phyloP scores from a whole-genome alignment of 176 grass and related monocot species.

The Oryza glumipatula region DNA sequence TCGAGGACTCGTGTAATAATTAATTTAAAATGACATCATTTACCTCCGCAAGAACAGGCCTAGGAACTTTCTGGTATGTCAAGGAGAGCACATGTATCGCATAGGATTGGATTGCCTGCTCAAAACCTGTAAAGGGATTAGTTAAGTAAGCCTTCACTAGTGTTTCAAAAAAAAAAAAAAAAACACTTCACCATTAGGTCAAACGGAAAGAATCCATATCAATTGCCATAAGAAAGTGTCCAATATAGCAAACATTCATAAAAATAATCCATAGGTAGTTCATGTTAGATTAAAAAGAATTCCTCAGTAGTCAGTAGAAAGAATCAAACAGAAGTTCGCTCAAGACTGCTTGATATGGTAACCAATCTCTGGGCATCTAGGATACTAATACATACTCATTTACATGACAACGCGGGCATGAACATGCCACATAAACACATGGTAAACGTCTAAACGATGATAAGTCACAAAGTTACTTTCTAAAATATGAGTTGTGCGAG shows the following conservation, averaged over 20 bases:
- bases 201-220: background rate
- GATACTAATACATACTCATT: background rate
- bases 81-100: conserved; percentile 89
- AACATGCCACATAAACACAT: background rate
- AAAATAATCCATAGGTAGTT: conserved; percentile 2
- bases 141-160: too few species aligned
- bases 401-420: background rate
- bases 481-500: background rate
- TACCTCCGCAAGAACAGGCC: conserved; percentile 95
- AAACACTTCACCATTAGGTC: background rate
- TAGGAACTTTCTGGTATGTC: conserved; percentile 97
- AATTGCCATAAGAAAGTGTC: background rate
- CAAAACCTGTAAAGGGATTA: conserved; percentile 65
- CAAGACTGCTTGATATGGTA: background rate
- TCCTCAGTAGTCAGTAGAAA: background rate
- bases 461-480: background rate
- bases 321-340: background rate
- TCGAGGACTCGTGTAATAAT: conserved; percentile 1
- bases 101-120: conserved; percentile 94
- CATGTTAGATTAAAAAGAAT: background rate
- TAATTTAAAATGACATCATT: conserved; percentile 19
- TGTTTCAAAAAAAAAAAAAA: too few species aligned
- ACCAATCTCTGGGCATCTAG: background rate
- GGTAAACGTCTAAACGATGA: background rate
- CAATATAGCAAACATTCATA: background rate